Percentiles rank a stretch among this genome's conserved stretches.
Evolutionary conservation across 2,329 filamentous ascomycete species (phyloP).

Genomic region (Clonostachys sp.): DNA sequence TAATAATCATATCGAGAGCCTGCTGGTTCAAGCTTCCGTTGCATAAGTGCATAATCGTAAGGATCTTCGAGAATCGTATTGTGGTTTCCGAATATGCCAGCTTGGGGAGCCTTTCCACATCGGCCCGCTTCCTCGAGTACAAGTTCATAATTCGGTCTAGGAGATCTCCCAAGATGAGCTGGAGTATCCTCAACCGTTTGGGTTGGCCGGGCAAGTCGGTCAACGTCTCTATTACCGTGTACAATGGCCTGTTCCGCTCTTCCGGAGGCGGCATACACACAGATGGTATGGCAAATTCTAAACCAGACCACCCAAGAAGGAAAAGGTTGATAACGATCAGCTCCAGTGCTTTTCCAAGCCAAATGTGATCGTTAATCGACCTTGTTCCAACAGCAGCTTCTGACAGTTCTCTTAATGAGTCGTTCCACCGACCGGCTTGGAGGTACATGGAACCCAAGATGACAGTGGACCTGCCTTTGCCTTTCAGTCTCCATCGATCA

Average conservation of each 20-base stretch:
- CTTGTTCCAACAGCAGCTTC: conserved; percentile 77
- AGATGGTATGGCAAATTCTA: conserved; percentile 74
- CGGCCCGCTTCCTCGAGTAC: conserved; percentile 66
- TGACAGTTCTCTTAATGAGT: conserved; percentile 77
- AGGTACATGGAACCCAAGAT: conserved; percentile 83
- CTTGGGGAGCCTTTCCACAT: conserved; percentile 68
- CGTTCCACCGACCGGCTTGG: conserved; percentile 83
- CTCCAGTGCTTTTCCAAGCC: conserved; percentile 94
- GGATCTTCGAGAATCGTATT: conserved; percentile 67
- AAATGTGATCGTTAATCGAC: conserved; percentile 84
- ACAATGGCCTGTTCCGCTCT: no score
- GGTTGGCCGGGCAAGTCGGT: conserved; percentile 37
- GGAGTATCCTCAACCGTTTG: conserved; percentile 48
- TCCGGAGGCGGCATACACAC: conserved; percentile 44
- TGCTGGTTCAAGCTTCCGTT: conserved; percentile 57
- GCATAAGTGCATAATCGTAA: conserved; percentile 62
- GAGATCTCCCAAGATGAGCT: conserved; percentile 64
- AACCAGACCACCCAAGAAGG: conserved; percentile 76
- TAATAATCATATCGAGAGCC: conserved; percentile 61
- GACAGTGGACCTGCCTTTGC: conserved; percentile 73
- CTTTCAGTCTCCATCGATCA: conserved; percentile 75
- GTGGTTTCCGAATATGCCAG: conserved; percentile 68
- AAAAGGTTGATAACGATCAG: conserved; percentile 78
- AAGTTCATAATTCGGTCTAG: conserved; percentile 70
- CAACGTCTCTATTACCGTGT: conserved; percentile 5